These are phyloP conservation scores for Pelargonium myrrhifolium DNA, from an alignment of 441 rosid genomes.

Conservation along the genomic window DNA sequence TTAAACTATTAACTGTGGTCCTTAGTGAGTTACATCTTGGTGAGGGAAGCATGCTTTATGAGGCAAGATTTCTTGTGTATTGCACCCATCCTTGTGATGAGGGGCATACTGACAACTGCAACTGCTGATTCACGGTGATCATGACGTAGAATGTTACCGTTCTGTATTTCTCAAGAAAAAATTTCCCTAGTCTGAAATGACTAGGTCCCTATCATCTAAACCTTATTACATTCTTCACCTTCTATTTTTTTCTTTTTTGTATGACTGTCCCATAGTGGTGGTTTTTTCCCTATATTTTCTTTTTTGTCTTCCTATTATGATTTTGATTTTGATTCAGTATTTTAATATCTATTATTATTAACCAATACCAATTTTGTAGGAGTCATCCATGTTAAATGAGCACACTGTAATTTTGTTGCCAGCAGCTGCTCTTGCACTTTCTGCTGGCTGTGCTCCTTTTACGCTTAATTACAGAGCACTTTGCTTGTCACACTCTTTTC, in stretches of 20 bases:
- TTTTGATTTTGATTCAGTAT: neutral
- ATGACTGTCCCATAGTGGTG: neutral
- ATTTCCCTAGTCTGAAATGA: neutral
- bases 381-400: slow-evolving; percentile 46
- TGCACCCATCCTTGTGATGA: neutral
- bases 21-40: slow-evolving; percentile 3
- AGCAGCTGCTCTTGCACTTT: slow-evolving; percentile 72
- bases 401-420: slow-evolving; percentile 58
- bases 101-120: neutral
- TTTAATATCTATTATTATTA: slow-evolving; percentile 7
- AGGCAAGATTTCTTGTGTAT: neutral
- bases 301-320: slow-evolving; percentile 7
- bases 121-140: neutral
- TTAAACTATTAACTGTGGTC: neutral
- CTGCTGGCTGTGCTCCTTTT: slow-evolving; percentile 63
- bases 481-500: slow-evolving; percentile 28
- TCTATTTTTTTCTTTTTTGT: neutral
- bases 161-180: neutral
- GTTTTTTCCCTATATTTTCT: neutral
- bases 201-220: neutral
- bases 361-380: slow-evolving; percentile 39
- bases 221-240: neutral
- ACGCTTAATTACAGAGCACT: slow-evolving; percentile 31
- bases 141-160: neutral
- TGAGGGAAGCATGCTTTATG: neutral